Evolutionary conservation across 805 yeast species (phyloP), one percentile per base, ranked within the genome.

Genomic region (Candida odintsovae): DNA sequence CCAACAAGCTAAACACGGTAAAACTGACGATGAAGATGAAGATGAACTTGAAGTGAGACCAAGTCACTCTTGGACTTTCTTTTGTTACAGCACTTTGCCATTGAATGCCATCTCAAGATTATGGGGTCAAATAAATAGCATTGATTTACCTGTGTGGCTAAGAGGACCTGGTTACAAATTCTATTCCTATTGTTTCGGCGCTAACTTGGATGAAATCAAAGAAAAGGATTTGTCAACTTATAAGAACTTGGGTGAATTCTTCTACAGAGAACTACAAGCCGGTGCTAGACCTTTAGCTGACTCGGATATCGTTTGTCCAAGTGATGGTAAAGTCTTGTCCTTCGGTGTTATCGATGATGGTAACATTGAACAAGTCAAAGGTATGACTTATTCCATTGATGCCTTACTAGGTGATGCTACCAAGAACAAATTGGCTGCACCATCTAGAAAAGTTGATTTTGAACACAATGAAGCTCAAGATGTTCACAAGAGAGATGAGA

Each of bases 291-390:
- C 96, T 2, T 67, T 94, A 22, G 81, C 77, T 45, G 68, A 71
- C n/a, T 74, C 75, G 16, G 77, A 81, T 45, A 66, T 94, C 43
- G 94, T 83, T 9, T 83, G 94, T 31, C 99, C 99, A 3, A 82
- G 96, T 48, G 99, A 94, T 66, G 99, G 99, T 20, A 83, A 78
- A 53, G 84, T 94, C 16, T 70, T 94, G 49, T 90, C 88, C 57
- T 77, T 88, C 49, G 99, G 99, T 21, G 71, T 78, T 26, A 79
- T 87, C 36, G 80, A 79, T 44, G 76, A 84, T 55, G 96, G 96
- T 29, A 87, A 86, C 54, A 89, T 94, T 50, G 98, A 94, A 65
- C 98, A 92, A 65, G 98, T 94, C 37, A 94, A 94, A 68, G 99
- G 99, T 8, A 79, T 94, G 80, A 88, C 95, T 1, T 94, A 94